Evolutionary conservation across 768 basidiomycete species (phyloP).

Genomic region (Crepidotus variabilis): DNA sequence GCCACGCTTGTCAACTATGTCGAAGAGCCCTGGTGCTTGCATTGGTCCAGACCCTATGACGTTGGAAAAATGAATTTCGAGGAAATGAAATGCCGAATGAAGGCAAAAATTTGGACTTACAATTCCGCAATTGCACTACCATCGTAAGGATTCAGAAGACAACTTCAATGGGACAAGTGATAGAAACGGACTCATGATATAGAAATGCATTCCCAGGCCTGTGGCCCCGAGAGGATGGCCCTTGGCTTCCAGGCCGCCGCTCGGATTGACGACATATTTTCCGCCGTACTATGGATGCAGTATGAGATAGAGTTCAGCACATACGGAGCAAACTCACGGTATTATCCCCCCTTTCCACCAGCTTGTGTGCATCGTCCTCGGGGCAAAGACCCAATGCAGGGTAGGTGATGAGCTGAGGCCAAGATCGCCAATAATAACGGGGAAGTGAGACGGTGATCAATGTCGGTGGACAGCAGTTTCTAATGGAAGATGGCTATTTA

Average conservation of each 20-base stretch:
- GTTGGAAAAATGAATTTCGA: background rate
- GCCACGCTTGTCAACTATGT: constrained; percentile 57
- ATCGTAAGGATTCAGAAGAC: background rate
- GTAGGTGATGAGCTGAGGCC: constrained; percentile 68
- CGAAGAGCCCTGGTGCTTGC: constrained; percentile 73
- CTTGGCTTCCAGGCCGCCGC: constrained; percentile 85
- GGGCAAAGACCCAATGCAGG: constrained; percentile 74
- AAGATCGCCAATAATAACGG: background rate
- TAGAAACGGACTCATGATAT: constrained; percentile 61
- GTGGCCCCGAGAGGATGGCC: constrained; percentile 85
- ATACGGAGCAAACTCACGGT: constrained; percentile 46
- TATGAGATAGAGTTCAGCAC: background rate
- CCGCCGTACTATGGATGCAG: constrained; percentile 60
- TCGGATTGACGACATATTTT: constrained; percentile 81
- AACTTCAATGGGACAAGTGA: background rate
- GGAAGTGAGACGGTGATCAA: background rate
- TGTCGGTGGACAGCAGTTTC: too few relatives aligned
- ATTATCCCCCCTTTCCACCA: constrained; percentile 76
- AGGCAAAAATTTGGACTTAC: constrained; percentile 30
- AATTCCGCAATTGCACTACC: constrained; percentile 72
- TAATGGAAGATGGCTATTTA: constrained; percentile 17
- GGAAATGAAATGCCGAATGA: too few relatives aligned
- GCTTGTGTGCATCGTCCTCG: constrained; percentile 61
- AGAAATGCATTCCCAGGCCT: constrained; percentile 85
- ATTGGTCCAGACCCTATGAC: constrained; percentile 74